These are phyloP conservation scores for Lophiotrema nucula DNA, from an alignment of 495 filamentous ascomycete species.

Conservation along the genomic window DNA sequence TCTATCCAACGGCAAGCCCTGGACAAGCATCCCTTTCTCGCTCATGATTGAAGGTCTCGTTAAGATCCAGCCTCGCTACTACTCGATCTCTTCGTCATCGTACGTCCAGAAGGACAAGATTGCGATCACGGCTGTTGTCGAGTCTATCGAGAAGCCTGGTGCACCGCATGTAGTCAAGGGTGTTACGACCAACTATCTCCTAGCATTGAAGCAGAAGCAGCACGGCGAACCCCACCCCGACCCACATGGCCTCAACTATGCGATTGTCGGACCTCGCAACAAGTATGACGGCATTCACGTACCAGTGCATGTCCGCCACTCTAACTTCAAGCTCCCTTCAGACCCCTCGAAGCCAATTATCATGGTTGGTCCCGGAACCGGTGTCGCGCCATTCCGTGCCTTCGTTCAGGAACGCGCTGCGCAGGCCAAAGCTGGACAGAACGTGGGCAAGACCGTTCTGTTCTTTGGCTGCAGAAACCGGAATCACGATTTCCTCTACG, in stretches of 20 bases:
- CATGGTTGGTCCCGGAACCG: conserved; percentile 94
- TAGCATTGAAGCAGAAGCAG: conserved; percentile 96
- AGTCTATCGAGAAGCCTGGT: conserved; percentile 73
- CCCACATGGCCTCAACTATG: conserved; percentile 83
- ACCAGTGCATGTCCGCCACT: conserved; percentile 93
- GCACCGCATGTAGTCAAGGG: conserved; percentile 81
- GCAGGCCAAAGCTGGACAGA: conserved; percentile 73
- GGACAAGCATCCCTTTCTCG: conserved; percentile 86
- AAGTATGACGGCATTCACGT: conserved; percentile 97
- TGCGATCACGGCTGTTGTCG: conserved; percentile 93
- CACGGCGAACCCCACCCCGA: conserved; percentile 84
- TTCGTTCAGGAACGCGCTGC: conserved; percentile 93
- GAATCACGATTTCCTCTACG: conserved; percentile 87
- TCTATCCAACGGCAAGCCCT: conserved; percentile 67
- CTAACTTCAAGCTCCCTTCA: conserved; percentile 98
- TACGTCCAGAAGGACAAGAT: conserved; percentile 90
- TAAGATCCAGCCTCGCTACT: conserved; percentile 96
- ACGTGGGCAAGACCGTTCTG: conserved; percentile 83
- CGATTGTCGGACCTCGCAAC: conserved; percentile 87
- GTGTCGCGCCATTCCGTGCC: conserved; percentile 92
- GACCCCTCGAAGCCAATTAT: conserved; percentile 92
- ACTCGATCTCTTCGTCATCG: conserved; percentile 98
- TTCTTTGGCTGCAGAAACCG: conserved; percentile 92
- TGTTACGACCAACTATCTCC: conserved; percentile 94
- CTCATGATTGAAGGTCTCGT: conserved; percentile 89